These are phyloP conservation scores for Xylaria digitata DNA, from an alignment of 2,329 filamentous ascomycete species.

Conservation along the genomic window DNA sequence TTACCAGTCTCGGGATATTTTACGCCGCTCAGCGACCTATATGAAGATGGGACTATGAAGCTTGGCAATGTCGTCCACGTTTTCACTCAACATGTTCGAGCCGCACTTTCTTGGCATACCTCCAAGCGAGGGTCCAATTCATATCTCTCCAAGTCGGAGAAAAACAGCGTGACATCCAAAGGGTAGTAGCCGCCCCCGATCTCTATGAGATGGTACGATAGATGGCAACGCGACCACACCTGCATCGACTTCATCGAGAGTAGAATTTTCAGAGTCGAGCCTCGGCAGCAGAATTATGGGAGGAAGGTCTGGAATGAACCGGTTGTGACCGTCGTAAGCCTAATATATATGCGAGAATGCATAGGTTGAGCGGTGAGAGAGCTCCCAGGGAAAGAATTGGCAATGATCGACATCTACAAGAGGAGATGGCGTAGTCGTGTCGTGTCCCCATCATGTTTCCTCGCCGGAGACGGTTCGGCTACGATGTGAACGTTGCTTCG, in stretches of 20 bases:
- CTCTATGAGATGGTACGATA: constrained; percentile 26
- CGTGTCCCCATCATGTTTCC: neutral
- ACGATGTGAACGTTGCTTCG: constrained; percentile 38
- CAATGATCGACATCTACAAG: constrained; percentile 31
- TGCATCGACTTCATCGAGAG: neutral
- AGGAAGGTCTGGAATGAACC: constrained; percentile 14
- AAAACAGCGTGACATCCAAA: constrained; percentile 18
- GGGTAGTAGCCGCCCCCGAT: constrained; percentile 22
- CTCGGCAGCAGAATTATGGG: constrained; percentile 4
- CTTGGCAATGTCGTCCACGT: constrained; percentile 20
- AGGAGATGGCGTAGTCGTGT: neutral
- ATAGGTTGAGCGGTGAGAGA: constrained; percentile 6
- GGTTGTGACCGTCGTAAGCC: constrained; percentile 16
- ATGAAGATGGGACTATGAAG: constrained; percentile 19
- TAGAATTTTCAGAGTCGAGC: neutral
- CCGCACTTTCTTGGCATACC: constrained; percentile 32
- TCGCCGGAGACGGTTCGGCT: constrained; percentile 16
- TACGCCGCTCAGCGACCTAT: constrained; percentile 8
- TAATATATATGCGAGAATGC: constrained; percentile 32
- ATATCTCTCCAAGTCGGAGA: constrained; percentile 26
- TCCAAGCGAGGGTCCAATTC: constrained; percentile 32
- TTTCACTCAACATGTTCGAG: constrained; percentile 22
- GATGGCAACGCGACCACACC: constrained; percentile 6
- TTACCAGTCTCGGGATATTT: neutral
- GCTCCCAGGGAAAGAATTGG: constrained; percentile 17